Base-by-base conservation (phyloP, 345 rosid species). In the Laguncularia racemosa region DNA sequence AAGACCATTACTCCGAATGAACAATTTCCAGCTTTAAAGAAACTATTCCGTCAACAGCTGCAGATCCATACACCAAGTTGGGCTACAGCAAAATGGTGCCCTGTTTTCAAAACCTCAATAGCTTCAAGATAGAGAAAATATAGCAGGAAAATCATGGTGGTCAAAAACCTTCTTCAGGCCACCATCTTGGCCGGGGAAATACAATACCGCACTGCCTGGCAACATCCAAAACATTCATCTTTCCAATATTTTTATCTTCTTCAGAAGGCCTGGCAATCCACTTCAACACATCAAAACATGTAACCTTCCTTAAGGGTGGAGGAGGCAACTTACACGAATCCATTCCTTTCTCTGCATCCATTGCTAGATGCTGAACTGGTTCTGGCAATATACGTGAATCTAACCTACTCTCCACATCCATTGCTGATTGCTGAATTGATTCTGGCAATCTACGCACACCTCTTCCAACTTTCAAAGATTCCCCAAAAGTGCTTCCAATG, bases 391-490 rank as follows among this genome's bases (percentile, higher is more conserved):
- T 50, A 2, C 69, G 74, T 26, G 21, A 60, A 16, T 14, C 67
- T 50, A 19, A 33, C 17, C 12, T 46, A 46, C 11, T 7, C 40
- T 33, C 40, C 33, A 14, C 64, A 60, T 17, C 14, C 46, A 48
- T 59, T 10, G 6, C 13, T 18, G 14, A 52, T 54, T 50, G 62
- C 14, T 26, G 15, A 21, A 70, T 14, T 2, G 67, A 67, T 2
- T 46, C 57, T n/a, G 77, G 77, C 71, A 73, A 50, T n/a, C 19
- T 50, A 2, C 69, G 76, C 45, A 28, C 59, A 16, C 16, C 67
- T 50, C 26, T 38, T 19, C 10, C 49, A 46, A 13, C 20, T 13
- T 59, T 16, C 18, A 38, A 20, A 46, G 55, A 59, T 44, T 20
- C 9, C 1, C 44, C 7, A 12, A 2, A 14, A 14, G 20, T 43